A percentile compares a stretch with the other conserved stretches of the same genome.
Evolutionary conservation across 805 yeast genomes (phyloP).

Genomic region (Hanseniaspora nectarophila): DNA sequence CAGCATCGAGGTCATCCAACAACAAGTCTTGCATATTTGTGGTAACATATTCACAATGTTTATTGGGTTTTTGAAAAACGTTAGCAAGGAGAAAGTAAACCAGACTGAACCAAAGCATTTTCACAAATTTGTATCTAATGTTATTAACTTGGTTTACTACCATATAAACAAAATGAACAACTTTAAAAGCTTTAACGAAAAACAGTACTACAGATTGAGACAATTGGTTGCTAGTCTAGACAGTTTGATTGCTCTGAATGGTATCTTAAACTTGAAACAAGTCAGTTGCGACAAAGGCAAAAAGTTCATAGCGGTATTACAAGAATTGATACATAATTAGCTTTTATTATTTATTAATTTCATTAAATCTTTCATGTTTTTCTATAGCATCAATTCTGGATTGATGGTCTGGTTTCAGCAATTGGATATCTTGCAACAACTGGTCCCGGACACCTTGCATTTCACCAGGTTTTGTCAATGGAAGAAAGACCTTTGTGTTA

Average conservation of each 20-base stretch:
- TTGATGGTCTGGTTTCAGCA: constrained; percentile 73
- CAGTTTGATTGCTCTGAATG: neutral
- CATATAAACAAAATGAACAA: neutral
- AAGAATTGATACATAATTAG: neutral
- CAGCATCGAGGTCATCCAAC: constrained; percentile 18
- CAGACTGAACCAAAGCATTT: neutral
- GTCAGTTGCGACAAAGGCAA: neutral
- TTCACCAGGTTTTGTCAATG: constrained; percentile 53
- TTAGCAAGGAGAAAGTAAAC: neutral
- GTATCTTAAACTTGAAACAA: neutral
- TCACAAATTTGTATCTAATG: neutral
- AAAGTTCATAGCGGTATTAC: neutral
- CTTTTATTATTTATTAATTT: neutral
- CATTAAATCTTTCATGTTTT: constrained; percentile 58
- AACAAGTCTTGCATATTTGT: constrained; percentile 18
- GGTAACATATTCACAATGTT: constrained; percentile 21
- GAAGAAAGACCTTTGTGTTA: constrained; percentile 26
- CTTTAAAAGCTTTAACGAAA: neutral
- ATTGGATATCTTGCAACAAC: constrained; percentile 63
- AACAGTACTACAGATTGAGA: neutral
- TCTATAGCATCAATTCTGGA: constrained; percentile 77
- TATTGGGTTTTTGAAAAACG: constrained; percentile 6
- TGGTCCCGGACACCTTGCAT: constrained; percentile 58
- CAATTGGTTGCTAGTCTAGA: neutral
- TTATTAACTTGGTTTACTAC: neutral